Base-by-base conservation (phyloP, 2,329 filamentous ascomycete species). In the Sporothrix pseudoabietina region DNA sequence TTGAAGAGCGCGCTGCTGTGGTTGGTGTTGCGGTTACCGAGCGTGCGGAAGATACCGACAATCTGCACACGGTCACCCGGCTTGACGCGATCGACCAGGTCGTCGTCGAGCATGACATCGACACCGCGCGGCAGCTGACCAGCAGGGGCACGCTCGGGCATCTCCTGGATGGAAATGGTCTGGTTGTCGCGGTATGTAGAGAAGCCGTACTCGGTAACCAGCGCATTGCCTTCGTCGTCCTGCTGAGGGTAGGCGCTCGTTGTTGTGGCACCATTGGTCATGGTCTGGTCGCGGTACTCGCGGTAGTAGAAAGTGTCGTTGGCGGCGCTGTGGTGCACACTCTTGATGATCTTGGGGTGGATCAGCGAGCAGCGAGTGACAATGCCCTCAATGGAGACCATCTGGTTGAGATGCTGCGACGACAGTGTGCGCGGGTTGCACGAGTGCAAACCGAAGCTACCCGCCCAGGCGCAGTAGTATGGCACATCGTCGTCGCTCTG, bases 151-250 rank as follows among this genome's bases (percentile, higher is more conserved):
- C 95, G 88, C 82, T 99, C 96, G 0, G 96, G 96, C 96, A 99
- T 99, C 84, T 99, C 96, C 83, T 99, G 96, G 77, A 99, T 98
- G 0, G 95, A 98, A 74, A 99, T 94, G 19, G 93, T 97, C 82
- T 99, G 96, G 80, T 99, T 96, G 81, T 99, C 96, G 79, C 95
- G 89, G 83, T 98, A 99, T 69, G 92, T 96, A 81, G 92, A 97
- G 83, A 97, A 95, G 32, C 96, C 96, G 81, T 98, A 99, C 80
- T 99, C 96, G 3, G 96, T 99, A 74, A 94, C 89, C 26, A 99
- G 87, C 3, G 95, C 92, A 79, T 98, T 97, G 75, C 94, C 94
- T 10, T 97, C 90, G 57, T 95, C 94, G 79, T 98, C 95, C 79
- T 97, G 92, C 77, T 94, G 94, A 5, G 95, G 95, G 80, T 98